Conservation (phyloP, 2,329 filamentous ascomycete genomes). For the Fusarium bulbicola region DNA sequence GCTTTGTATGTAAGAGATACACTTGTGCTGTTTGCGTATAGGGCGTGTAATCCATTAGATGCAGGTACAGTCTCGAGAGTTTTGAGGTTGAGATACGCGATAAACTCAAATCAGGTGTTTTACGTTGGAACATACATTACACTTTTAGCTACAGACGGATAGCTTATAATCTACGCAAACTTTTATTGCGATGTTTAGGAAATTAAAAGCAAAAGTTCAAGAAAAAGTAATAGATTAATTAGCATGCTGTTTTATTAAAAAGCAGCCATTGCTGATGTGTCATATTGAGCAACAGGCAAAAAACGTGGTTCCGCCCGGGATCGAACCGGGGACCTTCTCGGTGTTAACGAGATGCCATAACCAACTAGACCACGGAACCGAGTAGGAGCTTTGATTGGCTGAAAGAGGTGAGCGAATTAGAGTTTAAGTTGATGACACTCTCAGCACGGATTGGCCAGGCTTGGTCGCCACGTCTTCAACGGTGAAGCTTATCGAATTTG, state of each 20-base stretch:
- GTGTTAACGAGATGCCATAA: constrained; percentile 3
- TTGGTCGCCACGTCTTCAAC: background rate
- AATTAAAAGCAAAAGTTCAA: rapidly evolving
- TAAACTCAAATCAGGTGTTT: background rate
- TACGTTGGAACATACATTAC: rapidly evolving
- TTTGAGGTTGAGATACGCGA: background rate
- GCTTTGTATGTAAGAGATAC: background rate
- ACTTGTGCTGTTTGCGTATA: rapidly evolving
- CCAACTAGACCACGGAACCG: constrained; percentile 3
- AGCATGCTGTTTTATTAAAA: rapidly evolving
- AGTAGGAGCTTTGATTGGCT: background rate
- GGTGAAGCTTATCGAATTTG: background rate
- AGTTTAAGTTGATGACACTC: rapidly evolving
- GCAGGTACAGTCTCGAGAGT: background rate
- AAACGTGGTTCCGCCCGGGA: background rate
- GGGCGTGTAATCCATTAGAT: rapidly evolving
- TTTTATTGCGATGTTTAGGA: rapidly evolving
- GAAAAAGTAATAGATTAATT: rapidly evolving
- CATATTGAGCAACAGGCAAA: background rate
- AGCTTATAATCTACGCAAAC: rapidly evolving
- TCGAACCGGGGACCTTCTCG: background rate
- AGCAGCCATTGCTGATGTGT: rapidly evolving
- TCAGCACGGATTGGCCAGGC: background rate
- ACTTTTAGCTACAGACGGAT: rapidly evolving
- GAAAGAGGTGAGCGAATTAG: rapidly evolving